phyloP scores from a whole-genome alignment of 192 early-diverging fungal species.

The Backusella mclennaniae region DNA sequence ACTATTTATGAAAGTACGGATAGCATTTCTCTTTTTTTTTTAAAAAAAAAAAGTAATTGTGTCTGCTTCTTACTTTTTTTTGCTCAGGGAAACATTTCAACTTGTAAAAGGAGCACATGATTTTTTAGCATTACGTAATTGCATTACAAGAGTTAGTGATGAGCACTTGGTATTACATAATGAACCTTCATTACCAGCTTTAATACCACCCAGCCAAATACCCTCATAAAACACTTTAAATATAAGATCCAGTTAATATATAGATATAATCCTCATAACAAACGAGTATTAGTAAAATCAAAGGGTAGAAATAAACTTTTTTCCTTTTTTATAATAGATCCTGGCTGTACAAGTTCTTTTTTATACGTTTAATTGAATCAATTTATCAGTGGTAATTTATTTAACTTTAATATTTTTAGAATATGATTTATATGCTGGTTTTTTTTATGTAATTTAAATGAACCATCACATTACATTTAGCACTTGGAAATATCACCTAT shows the following conservation, averaged over 20 bases:
- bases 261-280: background rate
- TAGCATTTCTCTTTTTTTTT: too few species aligned
- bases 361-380: background rate
- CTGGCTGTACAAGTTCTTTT: background rate
- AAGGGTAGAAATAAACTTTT: background rate
- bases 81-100: too few species aligned
- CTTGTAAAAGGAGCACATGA: background rate
- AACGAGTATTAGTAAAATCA: background rate
- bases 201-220: too few species aligned
- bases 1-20: too few species aligned
- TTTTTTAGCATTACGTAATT: background rate
- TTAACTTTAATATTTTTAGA: background rate
- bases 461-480: background rate
- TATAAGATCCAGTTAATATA: background rate
- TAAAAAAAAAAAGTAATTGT: too few species aligned
- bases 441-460: background rate
- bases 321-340: background rate
- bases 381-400: background rate
- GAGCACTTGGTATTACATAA: background rate
- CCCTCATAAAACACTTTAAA: too few species aligned
- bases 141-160: background rate
- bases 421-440: background rate
- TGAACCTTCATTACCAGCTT: background rate
- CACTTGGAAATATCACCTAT: background rate
- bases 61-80: too few species aligned